phyloP scores from a whole-genome alignment of 805 yeast genomes.

The Clavispora phyllophila region DNA sequence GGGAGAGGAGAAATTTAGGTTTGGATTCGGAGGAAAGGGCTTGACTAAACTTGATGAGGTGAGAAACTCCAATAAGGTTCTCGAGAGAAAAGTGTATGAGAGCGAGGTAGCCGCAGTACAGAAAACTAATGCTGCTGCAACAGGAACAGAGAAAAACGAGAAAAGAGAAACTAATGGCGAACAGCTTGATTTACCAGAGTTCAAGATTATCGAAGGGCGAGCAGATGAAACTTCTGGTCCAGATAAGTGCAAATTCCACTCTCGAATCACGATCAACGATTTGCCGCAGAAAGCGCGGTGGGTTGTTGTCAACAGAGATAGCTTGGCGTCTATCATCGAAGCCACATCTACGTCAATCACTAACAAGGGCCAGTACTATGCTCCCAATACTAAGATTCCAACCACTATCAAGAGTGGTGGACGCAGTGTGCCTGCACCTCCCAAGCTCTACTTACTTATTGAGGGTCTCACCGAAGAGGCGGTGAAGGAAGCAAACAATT shows the following conservation, averaged over 20 bases:
- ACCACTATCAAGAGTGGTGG: constrained; percentile 47
- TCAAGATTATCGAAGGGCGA: constrained; percentile 46
- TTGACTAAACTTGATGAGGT: constrained; percentile 67
- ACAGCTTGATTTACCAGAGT: constrained; percentile 33
- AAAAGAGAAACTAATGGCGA: neutral
- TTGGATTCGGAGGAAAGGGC: constrained; percentile 94
- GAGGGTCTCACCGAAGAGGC: constrained; percentile 65
- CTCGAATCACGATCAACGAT: constrained; percentile 76
- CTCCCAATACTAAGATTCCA: constrained; percentile 36
- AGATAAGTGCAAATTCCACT: constrained; percentile 52
- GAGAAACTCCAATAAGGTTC: constrained; percentile 45
- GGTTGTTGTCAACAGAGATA: constrained; percentile 67
- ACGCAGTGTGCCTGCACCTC: constrained; percentile 49
- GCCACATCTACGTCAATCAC: constrained; percentile 74
- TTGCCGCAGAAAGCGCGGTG: constrained; percentile 77
- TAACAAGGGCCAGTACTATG: constrained; percentile 69
- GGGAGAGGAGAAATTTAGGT: constrained; percentile 59
- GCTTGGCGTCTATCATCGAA: constrained; percentile 59
- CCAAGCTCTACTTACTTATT: constrained; percentile 69
- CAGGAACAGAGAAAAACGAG: neutral
- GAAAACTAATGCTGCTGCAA: neutral
- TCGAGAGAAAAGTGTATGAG: constrained; percentile 46
- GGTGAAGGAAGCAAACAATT: constrained; percentile 54
- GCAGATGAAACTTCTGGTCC: constrained; percentile 53
- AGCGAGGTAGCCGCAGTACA: neutral